Base-by-base conservation (phyloP, 805 yeast genomes). In the Ogataea corticis region DNA sequence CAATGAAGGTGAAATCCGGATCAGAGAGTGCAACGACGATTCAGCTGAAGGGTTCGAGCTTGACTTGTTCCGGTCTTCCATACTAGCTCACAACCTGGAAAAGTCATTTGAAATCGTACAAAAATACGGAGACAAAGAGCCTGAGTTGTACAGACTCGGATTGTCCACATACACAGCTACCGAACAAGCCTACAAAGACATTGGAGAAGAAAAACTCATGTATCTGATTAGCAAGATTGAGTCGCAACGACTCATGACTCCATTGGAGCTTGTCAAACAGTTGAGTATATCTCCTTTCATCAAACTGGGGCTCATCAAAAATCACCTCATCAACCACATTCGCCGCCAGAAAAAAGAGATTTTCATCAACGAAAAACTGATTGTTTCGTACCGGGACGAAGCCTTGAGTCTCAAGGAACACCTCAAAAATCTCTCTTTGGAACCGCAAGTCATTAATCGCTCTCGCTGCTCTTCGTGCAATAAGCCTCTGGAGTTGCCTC, bases 221-320 rank as follows among this genome's bases (percentile, higher is more conserved):
- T 59, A 61, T 14, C 67, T 91, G 0, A 62, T 92, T 15, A 67
- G 75, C 21, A 74, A 71, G 45, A 76, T 87, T 38, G 75, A 78
- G 38, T 61, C 69, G 2, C 66, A 70, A 13, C 76, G 78, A 38
- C 60, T 85, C 13, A 71, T 87, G 66, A 72, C 95, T 0, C 86
- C 95, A 0, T 63, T 88, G 15, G 97, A 91, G 52, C 69, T 94
- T 1, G 71, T 92, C n/a, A 82, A 84, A 50, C 75, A 82, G 2
- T 63, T 90, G 34, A 76, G 89, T 33, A 62, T 75, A 2, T 80
- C 82, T 34, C 80, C 88, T 0, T 80, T 85, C 0, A 75, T 87
- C 29, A 59, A 58, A 42, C 45, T 63, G 5, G 96, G 95, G 0
- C 65, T 87, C 17, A 73, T 94, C 23, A 83, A 84, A 57, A 82